Conservation (phyloP, 768 basidiomycete genomes). For the Xerocomellus dryophilus region DNA sequence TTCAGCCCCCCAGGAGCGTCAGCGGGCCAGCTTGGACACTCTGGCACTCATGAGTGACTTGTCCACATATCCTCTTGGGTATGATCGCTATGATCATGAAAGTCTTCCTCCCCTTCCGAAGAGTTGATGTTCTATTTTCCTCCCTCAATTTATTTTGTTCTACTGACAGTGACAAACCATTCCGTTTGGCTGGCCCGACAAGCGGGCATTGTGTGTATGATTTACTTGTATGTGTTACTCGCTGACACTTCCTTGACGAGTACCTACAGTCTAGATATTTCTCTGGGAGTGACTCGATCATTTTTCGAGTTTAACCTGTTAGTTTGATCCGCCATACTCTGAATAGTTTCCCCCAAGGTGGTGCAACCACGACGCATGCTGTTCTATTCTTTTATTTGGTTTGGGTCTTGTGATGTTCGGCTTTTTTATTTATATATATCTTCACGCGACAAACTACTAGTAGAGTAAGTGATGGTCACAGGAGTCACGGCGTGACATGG, state of each 20-base stretch:
- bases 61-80: slow-evolving; percentile 78
- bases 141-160: slow-evolving; percentile 4
- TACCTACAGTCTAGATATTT: slow-evolving; percentile 5
- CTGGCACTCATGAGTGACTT: slow-evolving; percentile 79
- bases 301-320: slow-evolving; percentile 5
- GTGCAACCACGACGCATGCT: not conserved
- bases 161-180: slow-evolving; percentile 7
- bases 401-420: slow-evolving; percentile 12
- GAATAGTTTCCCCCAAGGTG: slow-evolving; percentile 1
- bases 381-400: slow-evolving; percentile 6
- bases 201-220: slow-evolving; percentile 28
- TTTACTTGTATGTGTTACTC: slow-evolving; percentile 25
- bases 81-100: slow-evolving; percentile 45
- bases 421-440: slow-evolving; percentile 19
- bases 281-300: not conserved
- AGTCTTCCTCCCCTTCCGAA: slow-evolving; percentile 26
- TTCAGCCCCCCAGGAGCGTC: slow-evolving; percentile 42
- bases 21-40: slow-evolving; percentile 82
- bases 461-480: slow-evolving; percentile 5
- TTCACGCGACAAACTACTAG: not conserved
- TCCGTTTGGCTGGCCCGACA: slow-evolving; percentile 30
- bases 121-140: slow-evolving; percentile 14
- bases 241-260: slow-evolving; percentile 15
- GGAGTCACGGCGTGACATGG: slow-evolving; percentile 24
- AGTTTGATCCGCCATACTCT: slow-evolving; percentile 1